phyloP scores from a whole-genome alignment of 345 rosid species.

The Camelina laxa region DNA sequence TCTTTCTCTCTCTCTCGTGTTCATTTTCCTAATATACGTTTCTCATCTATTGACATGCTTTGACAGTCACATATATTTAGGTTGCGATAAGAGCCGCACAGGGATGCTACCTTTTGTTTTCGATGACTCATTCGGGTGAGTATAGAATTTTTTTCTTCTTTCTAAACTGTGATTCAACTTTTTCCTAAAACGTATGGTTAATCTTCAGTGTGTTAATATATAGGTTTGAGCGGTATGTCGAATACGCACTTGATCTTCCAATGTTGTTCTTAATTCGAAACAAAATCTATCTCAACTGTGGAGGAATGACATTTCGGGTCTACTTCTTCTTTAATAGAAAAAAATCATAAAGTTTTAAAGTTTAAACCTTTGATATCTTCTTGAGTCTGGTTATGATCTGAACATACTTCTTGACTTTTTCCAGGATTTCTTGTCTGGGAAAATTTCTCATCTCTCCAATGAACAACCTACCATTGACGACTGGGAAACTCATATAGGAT shows the following conservation, averaged over 20 bases:
- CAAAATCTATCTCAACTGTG: constrained; percentile 70
- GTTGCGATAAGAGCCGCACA: constrained; percentile 69
- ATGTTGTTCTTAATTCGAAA: constrained; percentile 77
- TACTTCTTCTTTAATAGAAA: not conserved
- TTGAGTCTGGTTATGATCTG: not conserved
- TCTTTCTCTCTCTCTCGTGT: too few relatives aligned
- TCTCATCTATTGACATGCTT: constrained; percentile 12
- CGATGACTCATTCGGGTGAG: constrained; percentile 84
- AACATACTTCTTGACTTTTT: not conserved
- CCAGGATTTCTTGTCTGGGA: constrained; percentile 58
- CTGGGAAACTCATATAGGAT: constrained; percentile 87
- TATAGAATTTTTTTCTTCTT: not conserved
- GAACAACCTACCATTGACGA: constrained; percentile 77
- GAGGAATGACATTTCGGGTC: constrained; percentile 87
- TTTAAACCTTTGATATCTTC: constrained; percentile 38
- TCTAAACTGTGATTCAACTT: not conserved
- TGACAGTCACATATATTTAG: constrained; percentile 74
- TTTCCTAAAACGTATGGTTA: not conserved
- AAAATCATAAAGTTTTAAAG: too few relatives aligned
- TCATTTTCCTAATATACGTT: not conserved
- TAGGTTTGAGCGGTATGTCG: constrained; percentile 95
- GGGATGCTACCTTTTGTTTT: constrained; percentile 96
- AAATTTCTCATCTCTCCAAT: constrained; percentile 72
- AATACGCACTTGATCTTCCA: constrained; percentile 94
- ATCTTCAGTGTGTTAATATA: constrained; percentile 16